A percentile compares a stretch with the other conserved stretches of the same genome.
Evolutionary conservation across 371 early-diverging fungal genomes (phyloP).

Genomic region (Zychaea mexicana): DNA sequence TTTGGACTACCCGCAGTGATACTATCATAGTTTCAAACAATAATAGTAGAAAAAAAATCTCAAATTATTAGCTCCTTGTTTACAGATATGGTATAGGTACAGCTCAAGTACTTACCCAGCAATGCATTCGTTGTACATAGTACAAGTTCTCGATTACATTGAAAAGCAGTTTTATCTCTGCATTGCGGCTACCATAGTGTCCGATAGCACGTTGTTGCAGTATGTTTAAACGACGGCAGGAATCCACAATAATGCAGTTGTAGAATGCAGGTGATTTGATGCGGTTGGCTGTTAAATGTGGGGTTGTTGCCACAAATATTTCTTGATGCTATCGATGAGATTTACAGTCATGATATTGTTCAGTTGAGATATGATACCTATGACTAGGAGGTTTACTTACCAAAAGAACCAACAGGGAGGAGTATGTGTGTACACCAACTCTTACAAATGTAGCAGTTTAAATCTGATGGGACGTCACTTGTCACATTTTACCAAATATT

Average conservation of each 20-base stretch:
- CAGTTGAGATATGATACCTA: neutral
- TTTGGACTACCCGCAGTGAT: neutral
- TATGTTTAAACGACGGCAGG: neutral
- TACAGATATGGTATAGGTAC: too few species aligned
- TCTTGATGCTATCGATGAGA: neutral
- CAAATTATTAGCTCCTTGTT: neutral
- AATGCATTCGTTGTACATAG: neutral
- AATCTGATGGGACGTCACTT: too few species aligned
- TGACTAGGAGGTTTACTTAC: too few species aligned
- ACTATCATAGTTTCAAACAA: neutral
- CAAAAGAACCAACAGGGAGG: too few species aligned
- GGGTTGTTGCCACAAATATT: neutral
- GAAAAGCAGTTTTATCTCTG: neutral
- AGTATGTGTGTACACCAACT: too few species aligned
- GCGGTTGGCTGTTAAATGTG: neutral
- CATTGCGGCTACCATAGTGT: neutral
- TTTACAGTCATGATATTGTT: neutral
- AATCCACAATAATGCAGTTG: neutral
- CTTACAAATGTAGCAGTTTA: too few species aligned
- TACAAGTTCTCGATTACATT: neutral
- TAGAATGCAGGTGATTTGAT: neutral
- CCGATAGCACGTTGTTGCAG: neutral
- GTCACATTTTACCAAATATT: too few species aligned
- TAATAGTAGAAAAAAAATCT: too few species aligned
- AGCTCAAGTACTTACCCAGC: neutral